These are phyloP conservation scores for Xylariaceae sp. DNA, from an alignment of 2,329 filamentous ascomycete genomes.

Conservation along the genomic window DNA sequence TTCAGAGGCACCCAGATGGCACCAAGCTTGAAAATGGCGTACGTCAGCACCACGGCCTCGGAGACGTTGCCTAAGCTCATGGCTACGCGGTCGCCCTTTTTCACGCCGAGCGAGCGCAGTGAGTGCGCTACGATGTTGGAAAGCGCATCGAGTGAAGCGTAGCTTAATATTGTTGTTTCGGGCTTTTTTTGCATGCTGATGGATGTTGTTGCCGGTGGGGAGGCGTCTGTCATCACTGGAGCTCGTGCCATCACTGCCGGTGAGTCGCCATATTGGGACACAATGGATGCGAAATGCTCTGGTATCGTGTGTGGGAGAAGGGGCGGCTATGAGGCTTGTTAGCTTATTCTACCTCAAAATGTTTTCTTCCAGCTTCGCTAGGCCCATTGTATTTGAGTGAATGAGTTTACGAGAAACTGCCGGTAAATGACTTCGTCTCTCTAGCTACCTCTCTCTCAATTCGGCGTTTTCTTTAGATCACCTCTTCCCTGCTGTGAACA, in stretches of 20 bases:
- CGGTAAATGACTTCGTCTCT: not conserved
- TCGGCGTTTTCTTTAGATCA: not conserved
- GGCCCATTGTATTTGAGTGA: too few relatives aligned
- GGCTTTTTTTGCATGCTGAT: conserved; percentile 42
- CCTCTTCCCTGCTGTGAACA: not conserved
- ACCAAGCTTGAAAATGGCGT: conserved; percentile 93
- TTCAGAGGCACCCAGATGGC: conserved; percentile 93
- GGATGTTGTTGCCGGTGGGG: conserved; percentile 24
- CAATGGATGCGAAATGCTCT: conserved; percentile 71
- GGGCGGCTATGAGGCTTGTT: conserved; percentile 58
- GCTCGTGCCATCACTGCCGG: conserved; percentile 61
- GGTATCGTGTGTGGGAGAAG: conserved; percentile 73
- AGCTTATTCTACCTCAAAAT: too few relatives aligned
- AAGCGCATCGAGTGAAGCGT: conserved; percentile 72
- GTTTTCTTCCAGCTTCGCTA: too few relatives aligned
- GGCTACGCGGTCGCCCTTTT: conserved; percentile 83
- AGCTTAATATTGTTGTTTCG: conserved; percentile 73
- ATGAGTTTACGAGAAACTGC: not conserved
- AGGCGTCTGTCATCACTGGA: conserved; percentile 40
- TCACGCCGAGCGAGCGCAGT: conserved; percentile 71
- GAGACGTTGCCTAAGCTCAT: conserved; percentile 84
- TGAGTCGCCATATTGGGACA: conserved; percentile 67
- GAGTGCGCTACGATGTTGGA: conserved; percentile 80
- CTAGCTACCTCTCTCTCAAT: not conserved
- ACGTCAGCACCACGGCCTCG: conserved; percentile 84